Conservation (phyloP, 306 rosid species). For the Prunus armeniaca region DNA sequence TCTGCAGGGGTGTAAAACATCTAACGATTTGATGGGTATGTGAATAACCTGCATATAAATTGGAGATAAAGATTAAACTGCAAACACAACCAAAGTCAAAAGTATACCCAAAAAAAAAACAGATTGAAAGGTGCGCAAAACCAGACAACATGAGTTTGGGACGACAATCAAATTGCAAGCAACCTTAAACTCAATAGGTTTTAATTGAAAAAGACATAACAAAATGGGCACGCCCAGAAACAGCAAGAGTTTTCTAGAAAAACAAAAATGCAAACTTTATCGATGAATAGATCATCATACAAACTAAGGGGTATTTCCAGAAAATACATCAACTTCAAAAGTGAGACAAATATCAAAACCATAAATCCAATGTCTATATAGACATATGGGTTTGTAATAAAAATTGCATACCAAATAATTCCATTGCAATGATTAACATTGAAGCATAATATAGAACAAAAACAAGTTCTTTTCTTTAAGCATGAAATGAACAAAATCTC, state of each 20-base stretch:
- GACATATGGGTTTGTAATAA: not conserved
- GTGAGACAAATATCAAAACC: not conserved
- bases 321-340: slow-evolving; percentile 1
- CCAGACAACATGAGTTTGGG: not conserved
- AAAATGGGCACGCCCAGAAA: not conserved
- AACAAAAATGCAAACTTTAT: slow-evolving; percentile 5
- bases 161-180: not conserved
- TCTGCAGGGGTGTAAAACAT: slow-evolving; percentile 41
- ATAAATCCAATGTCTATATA: slow-evolving; percentile 4
- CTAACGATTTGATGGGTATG: slow-evolving; percentile 33
- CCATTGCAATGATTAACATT: not conserved
- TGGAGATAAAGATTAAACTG: slow-evolving; percentile 24
- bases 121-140: not conserved
- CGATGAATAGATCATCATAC: slow-evolving; percentile 11
- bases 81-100: slow-evolving; percentile 4
- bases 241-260: not conserved
- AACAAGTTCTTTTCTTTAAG: not conserved
- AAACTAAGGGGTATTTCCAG: slow-evolving; percentile 9
- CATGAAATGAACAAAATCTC: not conserved
- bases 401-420: not conserved
- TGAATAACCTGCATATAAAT: slow-evolving; percentile 52
- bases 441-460: not conserved
- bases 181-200: not conserved
- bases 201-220: not conserved
- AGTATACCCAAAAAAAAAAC: not conserved